Base-by-base conservation (phyloP, 2,329 filamentous ascomycete species). In the Aspergillus japonicus region DNA sequence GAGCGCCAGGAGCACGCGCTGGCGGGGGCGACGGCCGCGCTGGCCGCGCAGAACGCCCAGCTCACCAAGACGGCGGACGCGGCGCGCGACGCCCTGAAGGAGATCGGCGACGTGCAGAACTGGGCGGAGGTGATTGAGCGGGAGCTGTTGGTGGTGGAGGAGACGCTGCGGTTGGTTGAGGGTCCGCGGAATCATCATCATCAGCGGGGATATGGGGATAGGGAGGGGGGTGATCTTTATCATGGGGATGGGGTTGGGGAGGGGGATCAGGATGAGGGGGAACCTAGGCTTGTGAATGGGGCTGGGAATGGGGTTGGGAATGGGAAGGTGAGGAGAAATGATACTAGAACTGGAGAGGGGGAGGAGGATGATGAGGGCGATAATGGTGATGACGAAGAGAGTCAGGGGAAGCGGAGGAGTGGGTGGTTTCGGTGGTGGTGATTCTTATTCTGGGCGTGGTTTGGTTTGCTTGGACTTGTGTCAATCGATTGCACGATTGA, bases 31-130 rank as follows among this genome's bases (percentile, higher is more conserved):
- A 85, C 82, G n/a, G 74, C 73, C 11, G 77, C 76, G 19, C 69
- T 87, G 57, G 74, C 76, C 44, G 80, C 81, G 68, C 82, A 87
- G 71, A 83, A 79, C 65, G 79, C 78, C 33, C 78, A 83, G 69
- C 82, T 82, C 76, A 78, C 82, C 66, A 83, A 81, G 67, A 72
- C 86, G 55, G 77, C 82, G 24, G 83, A 85, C 61, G 79, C 78
- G 64, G 82, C 81, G 61, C 79, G 81, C 11, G 81, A 82, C 66
- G 83, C 83, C 57, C 67, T 88, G 62, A 87, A 86, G 71, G 84
- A 87, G 72, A 79, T 87, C 62, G 85, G 85, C n/a, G 84, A 87
- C 66, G 77, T 87, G 60, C 85, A 87, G 77, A 87, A 87, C 66
- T 87, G 85, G 84, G 83, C 85, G 21, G 85, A 87, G 77, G 78